phyloP scores from a whole-genome alignment of 345 rosid species.

The Bretschneidera sinensis region DNA sequence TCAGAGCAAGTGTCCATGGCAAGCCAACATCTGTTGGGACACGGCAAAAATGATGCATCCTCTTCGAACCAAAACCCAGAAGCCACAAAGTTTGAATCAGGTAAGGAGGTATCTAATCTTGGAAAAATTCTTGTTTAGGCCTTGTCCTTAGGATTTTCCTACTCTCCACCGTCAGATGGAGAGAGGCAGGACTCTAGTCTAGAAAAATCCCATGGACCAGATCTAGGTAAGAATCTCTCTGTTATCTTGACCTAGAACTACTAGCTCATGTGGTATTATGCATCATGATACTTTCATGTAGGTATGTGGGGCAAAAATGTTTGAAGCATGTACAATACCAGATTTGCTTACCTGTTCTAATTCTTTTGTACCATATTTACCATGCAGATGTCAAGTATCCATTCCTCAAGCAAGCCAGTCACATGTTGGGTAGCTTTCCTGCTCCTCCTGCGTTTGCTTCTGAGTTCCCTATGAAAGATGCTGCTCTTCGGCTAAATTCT shows the following conservation, averaged over 20 bases:
- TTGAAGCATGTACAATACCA: too few relatives aligned
- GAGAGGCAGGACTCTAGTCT: too few relatives aligned
- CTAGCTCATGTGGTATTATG: too few relatives aligned
- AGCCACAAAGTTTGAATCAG: conserved; percentile 37
- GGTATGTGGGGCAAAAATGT: too few relatives aligned
- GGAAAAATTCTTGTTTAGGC: too few relatives aligned
- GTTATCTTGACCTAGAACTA: too few relatives aligned
- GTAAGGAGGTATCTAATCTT: too few relatives aligned
- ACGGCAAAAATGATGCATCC: conserved; percentile 39
- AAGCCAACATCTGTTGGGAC: conserved; percentile 28
- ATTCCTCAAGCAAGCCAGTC: conserved; percentile 65
- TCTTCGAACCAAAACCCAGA: conserved; percentile 51
- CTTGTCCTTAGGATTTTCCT: too few relatives aligned
- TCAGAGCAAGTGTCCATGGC: conserved; percentile 30
- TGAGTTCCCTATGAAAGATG: conserved; percentile 65
- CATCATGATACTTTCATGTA: too few relatives aligned
- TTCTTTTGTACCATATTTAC: conserved; percentile 6
- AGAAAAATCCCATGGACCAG: too few relatives aligned
- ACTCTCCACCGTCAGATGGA: too few relatives aligned
- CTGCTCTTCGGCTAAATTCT: conserved; percentile 40
- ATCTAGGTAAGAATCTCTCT: too few relatives aligned
- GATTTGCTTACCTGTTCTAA: background rate
- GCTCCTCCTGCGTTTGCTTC: conserved; percentile 72
- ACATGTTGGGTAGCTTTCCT: conserved; percentile 65
- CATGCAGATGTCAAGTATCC: conserved; percentile 59